Percentiles rank a stretch among this genome's conserved stretches.
Evolutionary conservation across 2,329 filamentous ascomycete genomes (phyloP).

Genomic region (Fusarium torulosum): DNA sequence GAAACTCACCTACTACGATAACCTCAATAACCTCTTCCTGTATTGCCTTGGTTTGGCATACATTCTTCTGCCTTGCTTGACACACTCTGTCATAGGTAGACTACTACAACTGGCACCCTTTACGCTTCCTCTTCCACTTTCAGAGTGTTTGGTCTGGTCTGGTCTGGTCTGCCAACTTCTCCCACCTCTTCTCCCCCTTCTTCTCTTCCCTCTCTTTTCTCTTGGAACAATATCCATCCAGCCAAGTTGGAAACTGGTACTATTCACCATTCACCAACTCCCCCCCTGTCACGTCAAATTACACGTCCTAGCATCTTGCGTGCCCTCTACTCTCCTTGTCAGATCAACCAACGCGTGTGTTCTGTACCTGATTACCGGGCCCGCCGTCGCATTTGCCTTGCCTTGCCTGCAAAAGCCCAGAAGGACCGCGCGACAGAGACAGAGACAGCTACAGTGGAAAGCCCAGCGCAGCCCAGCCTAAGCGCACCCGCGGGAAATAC

Average conservation of each 20-base stretch:
- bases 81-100: constrained; percentile 30
- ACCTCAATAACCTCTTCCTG: constrained; percentile 5
- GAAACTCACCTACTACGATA: constrained; percentile 9
- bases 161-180: constrained; percentile 27
- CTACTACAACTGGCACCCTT: constrained; percentile 27
- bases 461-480: neutral
- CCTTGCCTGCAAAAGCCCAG: constrained; percentile 24
- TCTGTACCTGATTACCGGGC: constrained; percentile 35
- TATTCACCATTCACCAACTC: constrained; percentile 1
- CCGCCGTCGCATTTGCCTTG: constrained; percentile 39
- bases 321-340: constrained; percentile 24
- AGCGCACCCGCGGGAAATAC: constrained; percentile 45
- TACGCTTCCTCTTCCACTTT: constrained; percentile 18
- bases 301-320: constrained; percentile 32
- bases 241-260: constrained; percentile 21
- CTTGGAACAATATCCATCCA: constrained; percentile 5
- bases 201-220: constrained; percentile 14
- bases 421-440: constrained; percentile 21
- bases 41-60: constrained; percentile 19
- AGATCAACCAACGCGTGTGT: constrained; percentile 9
- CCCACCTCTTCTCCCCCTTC: constrained; percentile 28
- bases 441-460: constrained; percentile 19
- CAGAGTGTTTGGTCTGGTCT: constrained; percentile 13
- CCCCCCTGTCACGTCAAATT: constrained; percentile 38
- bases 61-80: constrained; percentile 33